A percentile compares a stretch with the other conserved stretches of the same genome.
phyloP scores from a whole-genome alignment of 306 rosid genomes.

The Pyrus pyrifolia region DNA sequence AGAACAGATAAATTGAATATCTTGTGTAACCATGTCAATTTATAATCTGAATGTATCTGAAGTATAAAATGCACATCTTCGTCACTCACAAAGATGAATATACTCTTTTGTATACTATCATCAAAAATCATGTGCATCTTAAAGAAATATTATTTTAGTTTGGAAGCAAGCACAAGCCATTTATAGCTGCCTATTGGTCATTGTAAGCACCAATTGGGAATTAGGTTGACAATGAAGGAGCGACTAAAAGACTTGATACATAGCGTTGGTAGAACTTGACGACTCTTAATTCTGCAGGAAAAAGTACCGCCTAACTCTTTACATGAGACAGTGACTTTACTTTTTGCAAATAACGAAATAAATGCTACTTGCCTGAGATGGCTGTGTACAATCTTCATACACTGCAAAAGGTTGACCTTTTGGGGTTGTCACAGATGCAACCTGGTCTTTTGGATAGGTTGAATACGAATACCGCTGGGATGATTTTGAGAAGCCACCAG shows the following conservation, averaged over 20 bases:
- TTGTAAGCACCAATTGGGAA: not conserved
- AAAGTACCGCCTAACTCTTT: not conserved
- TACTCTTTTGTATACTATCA: not conserved
- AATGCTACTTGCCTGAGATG: slow-evolving; percentile 66
- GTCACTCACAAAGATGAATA: not conserved
- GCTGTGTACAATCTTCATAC: slow-evolving; percentile 64
- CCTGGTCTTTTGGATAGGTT: slow-evolving; percentile 54
- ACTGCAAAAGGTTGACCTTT: slow-evolving; percentile 61
- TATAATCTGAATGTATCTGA: not conserved
- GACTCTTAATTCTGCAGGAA: too few relatives aligned
- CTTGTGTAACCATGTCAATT: not conserved
- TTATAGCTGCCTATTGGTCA: not conserved
- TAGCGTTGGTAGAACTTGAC: not conserved
- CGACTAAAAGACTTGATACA: not conserved
- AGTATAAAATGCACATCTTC: not conserved
- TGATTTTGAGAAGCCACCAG: slow-evolving; percentile 94
- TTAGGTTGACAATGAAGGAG: not conserved
- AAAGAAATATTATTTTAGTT: not conserved
- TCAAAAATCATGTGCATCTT: not conserved
- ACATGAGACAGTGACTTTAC: slow-evolving; percentile 1
- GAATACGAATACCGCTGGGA: slow-evolving; percentile 69
- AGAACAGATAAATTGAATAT: not conserved
- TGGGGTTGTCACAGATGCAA: slow-evolving; percentile 50
- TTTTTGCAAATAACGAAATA: slow-evolving; percentile 3
- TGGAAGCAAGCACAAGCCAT: not conserved